A percentile compares a stretch with the other conserved stretches of the same genome.
These are phyloP conservation scores for Saturnispora serradocipensis DNA, from an alignment of 805 yeast species.

Conservation along the genomic window DNA sequence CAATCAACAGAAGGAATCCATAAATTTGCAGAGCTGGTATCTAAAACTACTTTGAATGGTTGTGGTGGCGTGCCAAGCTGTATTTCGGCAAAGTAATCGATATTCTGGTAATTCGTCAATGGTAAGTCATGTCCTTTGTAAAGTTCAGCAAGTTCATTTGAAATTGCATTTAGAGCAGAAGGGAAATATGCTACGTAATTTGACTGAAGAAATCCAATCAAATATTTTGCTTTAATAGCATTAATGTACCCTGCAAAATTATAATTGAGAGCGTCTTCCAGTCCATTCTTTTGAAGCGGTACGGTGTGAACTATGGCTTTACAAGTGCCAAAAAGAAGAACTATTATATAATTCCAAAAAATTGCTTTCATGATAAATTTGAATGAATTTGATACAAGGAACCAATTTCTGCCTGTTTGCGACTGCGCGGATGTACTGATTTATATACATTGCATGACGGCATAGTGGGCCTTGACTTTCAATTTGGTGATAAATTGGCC, in stretches of 20 bases:
- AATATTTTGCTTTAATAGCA: constrained; percentile 42
- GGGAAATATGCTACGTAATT: constrained; percentile 32
- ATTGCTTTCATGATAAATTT: constrained; percentile 13
- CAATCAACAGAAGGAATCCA: constrained; percentile 94
- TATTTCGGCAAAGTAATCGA: constrained; percentile 92
- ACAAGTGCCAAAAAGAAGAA: constrained; percentile 11
- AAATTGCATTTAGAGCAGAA: constrained; percentile 25
- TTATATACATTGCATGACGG: background rate
- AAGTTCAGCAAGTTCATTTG: constrained; percentile 13
- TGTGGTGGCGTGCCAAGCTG: constrained; percentile 90
- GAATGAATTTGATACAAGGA: background rate
- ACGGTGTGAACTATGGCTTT: constrained; percentile 43
- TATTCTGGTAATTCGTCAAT: constrained; percentile 86
- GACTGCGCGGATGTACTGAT: background rate
- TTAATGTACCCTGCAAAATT: constrained; percentile 37
- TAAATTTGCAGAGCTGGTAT: constrained; percentile 93
- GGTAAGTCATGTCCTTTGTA: constrained; percentile 62
- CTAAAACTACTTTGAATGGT: constrained; percentile 85
- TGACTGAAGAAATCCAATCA: constrained; percentile 18
- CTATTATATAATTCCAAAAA: constrained; percentile 31
- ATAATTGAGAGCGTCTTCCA: constrained; percentile 38
- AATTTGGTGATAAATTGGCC: background rate
- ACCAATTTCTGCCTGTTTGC: background rate
- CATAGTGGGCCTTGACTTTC: background rate
- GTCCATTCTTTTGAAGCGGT: constrained; percentile 38